Conservation (phyloP, 2,329 filamentous ascomycete genomes). For the Elsinoe australis region DNA sequence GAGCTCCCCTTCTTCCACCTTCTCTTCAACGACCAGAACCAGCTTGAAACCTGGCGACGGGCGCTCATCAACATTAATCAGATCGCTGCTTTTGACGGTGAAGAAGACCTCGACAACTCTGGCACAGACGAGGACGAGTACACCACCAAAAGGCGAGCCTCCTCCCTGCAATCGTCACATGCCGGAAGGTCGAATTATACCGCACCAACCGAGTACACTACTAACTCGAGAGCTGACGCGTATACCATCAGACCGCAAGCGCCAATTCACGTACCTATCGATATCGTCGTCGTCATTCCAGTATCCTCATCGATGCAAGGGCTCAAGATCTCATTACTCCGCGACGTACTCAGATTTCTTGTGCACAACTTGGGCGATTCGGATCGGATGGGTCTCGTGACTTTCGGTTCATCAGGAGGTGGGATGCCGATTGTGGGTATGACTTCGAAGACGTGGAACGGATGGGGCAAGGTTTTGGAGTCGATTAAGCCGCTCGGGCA, state of each 20-base stretch:
- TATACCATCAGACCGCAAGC: conserved; percentile 40
- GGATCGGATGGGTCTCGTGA: conserved; percentile 94
- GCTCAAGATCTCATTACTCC: conserved; percentile 91
- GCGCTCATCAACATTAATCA: conserved; percentile 72
- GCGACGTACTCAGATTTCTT: conserved; percentile 86
- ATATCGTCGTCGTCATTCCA: conserved; percentile 92
- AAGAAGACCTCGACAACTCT: conserved; percentile 71
- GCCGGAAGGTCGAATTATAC: conserved; percentile 76
- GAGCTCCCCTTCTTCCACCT: conserved; percentile 94
- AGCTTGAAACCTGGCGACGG: conserved; percentile 85
- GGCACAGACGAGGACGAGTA: conserved; percentile 87
- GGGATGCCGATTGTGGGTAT: conserved; percentile 95
- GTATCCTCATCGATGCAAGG: conserved; percentile 99
- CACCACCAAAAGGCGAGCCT: conserved; percentile 53
- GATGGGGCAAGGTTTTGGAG: conserved; percentile 78
- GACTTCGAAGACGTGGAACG: conserved; percentile 89
- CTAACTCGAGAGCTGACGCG: conserved; percentile 41
- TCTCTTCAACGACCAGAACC: conserved; percentile 72
- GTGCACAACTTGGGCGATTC: conserved; percentile 82
- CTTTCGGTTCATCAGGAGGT: conserved; percentile 88
- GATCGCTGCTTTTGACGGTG: conserved; percentile 55
- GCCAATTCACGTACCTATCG: conserved; percentile 78
- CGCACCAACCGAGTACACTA: conserved; percentile 86
- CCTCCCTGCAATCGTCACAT: conserved; percentile 70
- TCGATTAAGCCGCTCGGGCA: conserved; percentile 90